A percentile compares a stretch with the other conserved stretches of the same genome.
Evolutionary conservation across 208 protist genomes (phyloP).

Genomic region (Naegleria lovaniensis): DNA sequence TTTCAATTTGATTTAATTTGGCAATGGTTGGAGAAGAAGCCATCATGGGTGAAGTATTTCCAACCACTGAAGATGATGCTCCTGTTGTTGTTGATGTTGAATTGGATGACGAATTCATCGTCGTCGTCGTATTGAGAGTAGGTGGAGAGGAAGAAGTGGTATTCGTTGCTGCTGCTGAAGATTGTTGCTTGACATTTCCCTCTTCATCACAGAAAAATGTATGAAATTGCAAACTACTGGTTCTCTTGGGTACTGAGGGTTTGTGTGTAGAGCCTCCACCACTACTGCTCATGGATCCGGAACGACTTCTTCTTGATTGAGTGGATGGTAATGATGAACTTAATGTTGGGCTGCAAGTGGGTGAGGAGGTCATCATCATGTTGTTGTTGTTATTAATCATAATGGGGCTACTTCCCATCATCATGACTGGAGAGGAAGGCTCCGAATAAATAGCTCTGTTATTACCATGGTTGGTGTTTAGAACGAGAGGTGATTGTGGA

Average conservation of each 20-base stretch:
- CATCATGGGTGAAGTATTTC: no score
- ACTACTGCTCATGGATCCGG: not conserved
- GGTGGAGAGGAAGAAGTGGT: no score
- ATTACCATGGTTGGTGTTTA: not conserved
- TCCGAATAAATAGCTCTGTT: not conserved
- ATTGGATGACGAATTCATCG: no score
- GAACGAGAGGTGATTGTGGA: no score
- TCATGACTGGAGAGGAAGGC: not conserved
- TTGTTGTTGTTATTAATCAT: not conserved
- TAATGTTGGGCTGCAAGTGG: not conserved
- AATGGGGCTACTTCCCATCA: not conserved
- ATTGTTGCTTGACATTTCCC: not conserved
- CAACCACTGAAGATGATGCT: no score
- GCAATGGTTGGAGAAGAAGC: not conserved
- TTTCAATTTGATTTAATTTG: not conserved
- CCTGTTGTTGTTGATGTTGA: no score
- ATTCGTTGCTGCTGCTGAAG: no score
- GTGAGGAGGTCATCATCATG: not conserved
- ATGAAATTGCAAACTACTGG: not conserved
- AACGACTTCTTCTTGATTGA: not conserved
- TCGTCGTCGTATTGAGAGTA: no score
- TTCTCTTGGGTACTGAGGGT: not conserved
- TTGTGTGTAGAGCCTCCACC: not conserved
- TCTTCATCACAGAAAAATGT: not conserved
- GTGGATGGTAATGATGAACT: not conserved